These are phyloP conservation scores for Clavispora phyllophila DNA, from an alignment of 805 yeast species.

Conservation along the genomic window DNA sequence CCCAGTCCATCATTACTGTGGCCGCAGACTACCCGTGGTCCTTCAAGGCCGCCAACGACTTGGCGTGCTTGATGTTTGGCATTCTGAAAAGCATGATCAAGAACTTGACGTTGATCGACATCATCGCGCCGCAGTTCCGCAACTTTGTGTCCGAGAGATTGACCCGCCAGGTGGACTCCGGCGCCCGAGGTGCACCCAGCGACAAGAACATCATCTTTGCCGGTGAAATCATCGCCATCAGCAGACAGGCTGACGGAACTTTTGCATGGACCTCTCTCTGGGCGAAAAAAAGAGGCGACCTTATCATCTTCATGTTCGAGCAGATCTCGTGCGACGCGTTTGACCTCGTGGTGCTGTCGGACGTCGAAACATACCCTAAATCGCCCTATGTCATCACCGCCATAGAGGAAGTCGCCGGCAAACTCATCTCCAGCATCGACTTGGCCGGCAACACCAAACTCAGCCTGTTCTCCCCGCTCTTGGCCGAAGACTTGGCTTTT, in stretches of 20 bases:
- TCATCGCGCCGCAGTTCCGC: constrained; percentile 73
- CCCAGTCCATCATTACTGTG: constrained; percentile 85
- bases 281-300: constrained; percentile 72
- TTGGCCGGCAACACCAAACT: constrained; percentile 12
- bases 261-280: constrained; percentile 84
- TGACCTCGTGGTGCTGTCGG: constrained; percentile 17
- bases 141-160: constrained; percentile 61
- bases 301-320: constrained; percentile 80
- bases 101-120: constrained; percentile 63
- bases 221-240: constrained; percentile 81
- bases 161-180: constrained; percentile 8
- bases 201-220: constrained; percentile 50
- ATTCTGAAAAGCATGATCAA: constrained; percentile 60
- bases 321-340: constrained; percentile 57
- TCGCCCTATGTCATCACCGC: constrained; percentile 18
- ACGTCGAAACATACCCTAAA: constrained; percentile 3
- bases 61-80: constrained; percentile 85
- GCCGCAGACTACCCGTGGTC: constrained; percentile 70
- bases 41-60: constrained; percentile 79
- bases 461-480: constrained; percentile 22
- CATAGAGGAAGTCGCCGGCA: constrained; percentile 33
- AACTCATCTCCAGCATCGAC: constrained; percentile 19
- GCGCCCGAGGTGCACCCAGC: not conserved
- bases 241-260: constrained; percentile 55
- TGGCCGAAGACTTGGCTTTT: constrained; percentile 19